Conservation (phyloP, 106 monocot species). For the Vanilla planifolia region DNA sequence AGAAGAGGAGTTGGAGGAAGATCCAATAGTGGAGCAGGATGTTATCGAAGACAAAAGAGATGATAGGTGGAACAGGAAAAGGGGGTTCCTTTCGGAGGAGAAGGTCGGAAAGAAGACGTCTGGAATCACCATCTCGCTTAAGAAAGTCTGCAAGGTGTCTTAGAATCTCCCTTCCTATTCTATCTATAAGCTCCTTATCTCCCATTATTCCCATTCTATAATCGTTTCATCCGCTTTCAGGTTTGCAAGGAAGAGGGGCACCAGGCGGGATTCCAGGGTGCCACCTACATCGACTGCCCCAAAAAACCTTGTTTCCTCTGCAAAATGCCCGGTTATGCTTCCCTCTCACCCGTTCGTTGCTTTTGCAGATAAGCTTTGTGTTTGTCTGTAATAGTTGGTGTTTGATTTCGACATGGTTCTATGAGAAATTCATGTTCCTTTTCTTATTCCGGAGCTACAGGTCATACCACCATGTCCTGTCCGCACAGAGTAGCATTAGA, state of each 20-base stretch:
- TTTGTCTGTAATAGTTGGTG: background rate
- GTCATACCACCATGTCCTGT: conserved; percentile 87
- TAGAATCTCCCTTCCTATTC: background rate
- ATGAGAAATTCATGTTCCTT: background rate
- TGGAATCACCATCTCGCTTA: conserved; percentile 57
- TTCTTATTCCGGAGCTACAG: conserved; percentile 18
- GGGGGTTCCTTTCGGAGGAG: background rate
- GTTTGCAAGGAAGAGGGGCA: conserved; percentile 82
- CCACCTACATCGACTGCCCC: conserved; percentile 91
- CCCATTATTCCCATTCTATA: background rate
- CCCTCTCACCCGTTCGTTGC: background rate
- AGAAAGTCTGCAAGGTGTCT: conserved; percentile 77
- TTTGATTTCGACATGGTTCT: background rate
- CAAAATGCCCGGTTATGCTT: conserved; percentile 63
- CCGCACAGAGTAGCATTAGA: conserved; percentile 76
- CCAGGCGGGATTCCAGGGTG: conserved; percentile 74
- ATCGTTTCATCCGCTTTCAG: conserved; percentile 17
- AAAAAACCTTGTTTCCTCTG: conserved; percentile 90
- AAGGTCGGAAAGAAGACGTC: conserved; percentile 13
- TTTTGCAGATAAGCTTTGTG: background rate
- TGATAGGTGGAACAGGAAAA: conserved; percentile 3
- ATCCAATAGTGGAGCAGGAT: conserved; percentile 16
- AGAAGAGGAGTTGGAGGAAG: conserved; percentile 26
- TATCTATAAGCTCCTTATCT: background rate
- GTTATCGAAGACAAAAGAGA: conserved; percentile 19